Percentiles rank a stretch among this genome's conserved stretches.
phyloP scores from a whole-genome alignment of 345 rosid genomes.

The Citrus cavaleriei region DNA sequence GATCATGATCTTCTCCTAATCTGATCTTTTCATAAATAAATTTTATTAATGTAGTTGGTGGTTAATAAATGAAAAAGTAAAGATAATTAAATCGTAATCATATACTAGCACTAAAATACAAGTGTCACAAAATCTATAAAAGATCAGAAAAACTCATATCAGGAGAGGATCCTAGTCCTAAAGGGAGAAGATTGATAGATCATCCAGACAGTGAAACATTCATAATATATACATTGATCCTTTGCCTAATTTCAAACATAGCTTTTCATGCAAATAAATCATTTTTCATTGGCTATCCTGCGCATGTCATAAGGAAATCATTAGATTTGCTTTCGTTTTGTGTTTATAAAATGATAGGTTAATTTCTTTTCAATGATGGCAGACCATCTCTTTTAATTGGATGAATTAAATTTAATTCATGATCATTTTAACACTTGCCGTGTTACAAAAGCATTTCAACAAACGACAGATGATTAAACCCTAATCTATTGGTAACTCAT shows the following conservation, averaged over 20 bases:
- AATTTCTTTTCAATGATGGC: slow-evolving; percentile 40
- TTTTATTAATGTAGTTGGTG: too few species aligned
- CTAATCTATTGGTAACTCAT: not conserved
- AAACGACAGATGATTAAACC: not conserved
- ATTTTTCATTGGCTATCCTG: slow-evolving; percentile 25
- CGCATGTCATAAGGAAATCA: slow-evolving; percentile 24
- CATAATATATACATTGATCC: not conserved
- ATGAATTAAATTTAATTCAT: slow-evolving; percentile 2
- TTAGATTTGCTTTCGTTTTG: slow-evolving; percentile 18
- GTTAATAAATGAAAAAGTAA: too few species aligned
- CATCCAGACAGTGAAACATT: slow-evolving; percentile 9
- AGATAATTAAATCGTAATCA: too few species aligned
- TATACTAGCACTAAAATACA: too few species aligned
- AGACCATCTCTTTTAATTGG: slow-evolving; percentile 21
- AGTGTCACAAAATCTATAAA: too few species aligned
- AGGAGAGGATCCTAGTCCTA: too few species aligned
- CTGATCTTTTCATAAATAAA: too few species aligned
- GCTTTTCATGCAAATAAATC: slow-evolving; percentile 26
- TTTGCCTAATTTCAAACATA: slow-evolving; percentile 2
- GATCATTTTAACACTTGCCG: not conserved
- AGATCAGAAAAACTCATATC: rapidly evolving
- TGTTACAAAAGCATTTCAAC: slow-evolving; percentile 19
- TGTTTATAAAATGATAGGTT: slow-evolving; percentile 14
- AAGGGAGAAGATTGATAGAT: slow-evolving; percentile 8
- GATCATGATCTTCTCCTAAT: too few species aligned